phyloP scores from a whole-genome alignment of 306 rosid genomes.

The Biancaea sappan region DNA sequence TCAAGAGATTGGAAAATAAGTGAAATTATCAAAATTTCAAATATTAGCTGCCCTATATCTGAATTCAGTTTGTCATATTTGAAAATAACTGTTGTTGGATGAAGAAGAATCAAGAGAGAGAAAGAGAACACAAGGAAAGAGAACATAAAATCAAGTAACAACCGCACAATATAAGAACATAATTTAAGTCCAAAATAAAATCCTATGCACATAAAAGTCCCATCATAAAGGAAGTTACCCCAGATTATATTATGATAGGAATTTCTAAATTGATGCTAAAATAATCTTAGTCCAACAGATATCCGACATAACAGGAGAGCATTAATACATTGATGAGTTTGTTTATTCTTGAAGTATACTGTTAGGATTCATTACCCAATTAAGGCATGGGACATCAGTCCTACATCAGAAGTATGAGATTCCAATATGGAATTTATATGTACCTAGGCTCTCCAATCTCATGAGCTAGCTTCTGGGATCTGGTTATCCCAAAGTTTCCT shows the following conservation, averaged over 20 bases:
- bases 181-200: neutral
- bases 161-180: neutral
- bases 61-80: neutral
- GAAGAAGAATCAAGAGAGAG: neutral
- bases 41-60: neutral
- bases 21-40: conserved; percentile 7
- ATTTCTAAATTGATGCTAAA: neutral
- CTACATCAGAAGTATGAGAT: neutral
- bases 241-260: neutral
- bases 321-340: neutral
- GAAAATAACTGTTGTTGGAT: neutral
- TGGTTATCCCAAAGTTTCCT: neutral
- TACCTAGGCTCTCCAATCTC: neutral
- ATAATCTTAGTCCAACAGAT: neutral
- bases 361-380: neutral
- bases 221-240: neutral
- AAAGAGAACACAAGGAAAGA: neutral
- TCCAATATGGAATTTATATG: too few relatives aligned
- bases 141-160: neutral
- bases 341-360: neutral
- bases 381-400: neutral
- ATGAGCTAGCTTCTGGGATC: neutral
- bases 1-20: neutral
- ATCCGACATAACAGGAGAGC: neutral
- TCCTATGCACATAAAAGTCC: neutral